Evolutionary conservation across 2,329 filamentous ascomycete genomes (phyloP), one percentile per base, ranked within the genome.

Genomic region (Alternaria solani): DNA sequence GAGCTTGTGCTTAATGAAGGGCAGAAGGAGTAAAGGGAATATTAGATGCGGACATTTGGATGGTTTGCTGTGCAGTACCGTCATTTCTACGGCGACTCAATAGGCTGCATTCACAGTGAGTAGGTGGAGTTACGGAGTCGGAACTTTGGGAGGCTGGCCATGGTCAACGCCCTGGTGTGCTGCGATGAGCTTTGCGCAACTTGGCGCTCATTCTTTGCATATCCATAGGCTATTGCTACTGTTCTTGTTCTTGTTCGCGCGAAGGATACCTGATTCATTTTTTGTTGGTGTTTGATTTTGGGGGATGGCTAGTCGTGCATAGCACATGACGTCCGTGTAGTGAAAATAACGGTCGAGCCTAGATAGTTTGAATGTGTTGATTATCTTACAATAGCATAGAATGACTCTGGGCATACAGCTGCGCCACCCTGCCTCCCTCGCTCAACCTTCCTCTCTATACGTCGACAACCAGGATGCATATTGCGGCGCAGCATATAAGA

Each of bases 1-100:
- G 95, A 99, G 81, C 85, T 99, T 85, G 81, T 97, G 66, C 86
- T 98, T 69, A 98, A 98, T 77, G 92, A 96, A 73, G 94, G 92
- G 6, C 91, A 94, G 64, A 86, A 84, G 70, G 85, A 87, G 64
- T 80, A 57, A 65, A 7, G 34, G 11, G 41, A 47, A 18, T 26
- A n/a, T 25, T 49, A 49, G 7, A 49, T n/a, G 18, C 5, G 20
- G 46, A 38, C 11, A 36, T 14, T 7, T 36, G 46, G 14, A 36
- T 49, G 30, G 20, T 23, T n/a, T 49, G 46, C 46, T 49, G 46
- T 49, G 46, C 46, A 36, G 14, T n/a, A 36, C 32, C 23, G 11
- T 49, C 7, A 25, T 36, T 9, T 34, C 5, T 34, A 26, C 14
- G 20, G 39, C 20, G 39, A 42, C 6, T 26, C 23, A 12, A 16